phyloP scores from a whole-genome alignment of 768 basidiomycete species.

The Macrolepiota dolichaula region DNA sequence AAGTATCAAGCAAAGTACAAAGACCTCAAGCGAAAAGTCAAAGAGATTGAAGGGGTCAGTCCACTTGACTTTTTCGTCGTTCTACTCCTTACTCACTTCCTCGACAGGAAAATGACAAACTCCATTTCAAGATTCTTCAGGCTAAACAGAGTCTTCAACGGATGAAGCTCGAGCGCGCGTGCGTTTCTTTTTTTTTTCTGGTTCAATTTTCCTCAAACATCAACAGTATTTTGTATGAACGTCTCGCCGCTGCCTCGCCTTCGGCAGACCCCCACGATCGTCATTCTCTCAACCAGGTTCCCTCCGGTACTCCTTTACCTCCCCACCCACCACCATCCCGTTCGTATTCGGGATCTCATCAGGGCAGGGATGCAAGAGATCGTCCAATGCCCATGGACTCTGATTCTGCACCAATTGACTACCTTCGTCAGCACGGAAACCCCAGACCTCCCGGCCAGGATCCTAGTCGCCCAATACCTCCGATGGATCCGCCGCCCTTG shows the following conservation, averaged over 20 bases:
- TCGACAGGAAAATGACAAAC: slow-evolving; percentile 81
- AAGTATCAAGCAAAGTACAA: slow-evolving; percentile 89
- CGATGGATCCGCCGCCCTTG: slow-evolving; percentile 42
- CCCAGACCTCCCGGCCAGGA: slow-evolving; percentile 46
- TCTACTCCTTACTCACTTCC: slow-evolving; percentile 9
- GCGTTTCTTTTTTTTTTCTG: slow-evolving; percentile 33
- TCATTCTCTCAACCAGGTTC: slow-evolving; percentile 25
- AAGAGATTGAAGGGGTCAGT: slow-evolving; percentile 79
- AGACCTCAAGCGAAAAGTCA: slow-evolving; percentile 84
- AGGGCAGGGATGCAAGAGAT: slow-evolving; percentile 36
- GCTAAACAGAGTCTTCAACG: slow-evolving; percentile 82
- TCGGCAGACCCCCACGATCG: slow-evolving; percentile 49
- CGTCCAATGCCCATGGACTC: slow-evolving; percentile 20
- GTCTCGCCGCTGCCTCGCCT: slow-evolving; percentile 58
- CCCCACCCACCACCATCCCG: slow-evolving; percentile 32
- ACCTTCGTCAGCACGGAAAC: slow-evolving; percentile 44
- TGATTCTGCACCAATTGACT: slow-evolving; percentile 39
- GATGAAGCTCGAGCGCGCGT: slow-evolving; percentile 88
- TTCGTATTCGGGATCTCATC: slow-evolving; percentile 29
- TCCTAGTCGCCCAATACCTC: slow-evolving; percentile 38
- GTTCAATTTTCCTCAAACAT: slow-evolving; percentile 15
- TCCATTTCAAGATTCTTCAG: slow-evolving; percentile 75
- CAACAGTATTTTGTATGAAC: slow-evolving; percentile 70
- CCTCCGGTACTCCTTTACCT: slow-evolving; percentile 29
- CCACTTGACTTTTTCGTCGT: slow-evolving; percentile 7